Base-by-base conservation (phyloP, 495 filamentous ascomycete species). In the Neurospora terricola region DNA sequence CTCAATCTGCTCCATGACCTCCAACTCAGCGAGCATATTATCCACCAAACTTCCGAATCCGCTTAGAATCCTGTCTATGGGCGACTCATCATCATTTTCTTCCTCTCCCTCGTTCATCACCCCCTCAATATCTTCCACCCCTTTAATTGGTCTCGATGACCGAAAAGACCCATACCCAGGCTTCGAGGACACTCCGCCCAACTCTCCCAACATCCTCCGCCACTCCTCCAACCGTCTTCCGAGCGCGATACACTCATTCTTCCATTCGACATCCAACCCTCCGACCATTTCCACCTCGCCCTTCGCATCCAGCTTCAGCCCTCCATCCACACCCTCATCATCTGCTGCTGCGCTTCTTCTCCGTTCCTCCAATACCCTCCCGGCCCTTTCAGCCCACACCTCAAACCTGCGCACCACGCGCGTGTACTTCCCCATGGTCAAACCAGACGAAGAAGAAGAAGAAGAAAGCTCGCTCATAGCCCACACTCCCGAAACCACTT, bases 401-500 rank as follows among this genome's bases (percentile, higher is more conserved):
- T 87, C 87, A 78, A 89, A 90, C 48, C 78, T 79, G 71, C 78
- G 72, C 27, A 85, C 84, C 4, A 86, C 76, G 45, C 83, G 82
- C 66, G 76, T 77, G 75, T 87, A 87, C 76, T 84, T 80, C 0
- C 88, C 87, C 21, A 82, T 83, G 0, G 54, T 66, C 1, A 34
- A 3, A 30, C 54, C 54, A 16, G 54, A 66, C 4, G 54, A 66
- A 66, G 7, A 54, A 11, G 45, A 54, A 10, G n/a, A 21, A 12
- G 45, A 23, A 54, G 6, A 66, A 0, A 80, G 74, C 66, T 87
- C 86, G 54, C 84, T 80, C 72, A 87, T 73, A 45, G 77, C 78
- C 84, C 88, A 88, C 21, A 87, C 76, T 59, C 85, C 85, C 9
- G 79, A 82, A 4, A 89, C 73, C 23, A 87, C 82, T 27, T 79